A percentile compares a stretch with the other conserved stretches of the same genome.
These are phyloP conservation scores for Fusarium gaditjirri DNA, from an alignment of 2,329 filamentous ascomycete genomes.

Conservation along the genomic window DNA sequence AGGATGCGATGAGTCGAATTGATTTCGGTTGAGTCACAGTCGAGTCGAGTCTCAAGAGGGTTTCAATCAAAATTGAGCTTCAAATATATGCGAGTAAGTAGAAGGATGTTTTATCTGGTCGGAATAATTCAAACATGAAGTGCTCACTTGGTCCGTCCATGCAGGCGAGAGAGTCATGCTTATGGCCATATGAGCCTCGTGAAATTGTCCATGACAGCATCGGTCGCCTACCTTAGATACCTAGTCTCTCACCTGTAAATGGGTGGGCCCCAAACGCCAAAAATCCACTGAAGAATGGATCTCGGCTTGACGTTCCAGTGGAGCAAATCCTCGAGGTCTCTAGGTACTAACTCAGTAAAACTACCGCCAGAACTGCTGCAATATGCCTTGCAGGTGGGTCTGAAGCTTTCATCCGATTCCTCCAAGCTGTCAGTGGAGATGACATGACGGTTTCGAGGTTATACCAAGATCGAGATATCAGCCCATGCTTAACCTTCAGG, in stretches of 20 bases:
- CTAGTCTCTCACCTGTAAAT: slow-evolving; percentile 23
- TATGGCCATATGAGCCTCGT: slow-evolving; percentile 10
- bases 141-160: slow-evolving; percentile 29
- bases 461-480: slow-evolving; percentile 26
- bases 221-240: too few species aligned
- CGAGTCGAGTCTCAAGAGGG: background rate
- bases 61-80: too few species aligned
- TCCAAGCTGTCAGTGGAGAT: background rate
- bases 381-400: slow-evolving; percentile 32
- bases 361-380: background rate
- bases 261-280: slow-evolving; percentile 11
- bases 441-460: background rate
- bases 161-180: slow-evolving; percentile 32
- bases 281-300: slow-evolving; percentile 24
- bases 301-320: slow-evolving; percentile 23
- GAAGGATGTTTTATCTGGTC: background rate
- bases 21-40: slow-evolving; percentile 22
- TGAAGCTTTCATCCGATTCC: background rate
- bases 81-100: background rate
- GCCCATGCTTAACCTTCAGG: slow-evolving; percentile 23
- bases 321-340: background rate
- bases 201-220: slow-evolving; percentile 39
- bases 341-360: background rate
- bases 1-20: background rate
- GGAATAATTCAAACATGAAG: background rate